Evolutionary conservation across 768 basidiomycete genomes (phyloP).

Genomic region (Suillus subluteus): DNA sequence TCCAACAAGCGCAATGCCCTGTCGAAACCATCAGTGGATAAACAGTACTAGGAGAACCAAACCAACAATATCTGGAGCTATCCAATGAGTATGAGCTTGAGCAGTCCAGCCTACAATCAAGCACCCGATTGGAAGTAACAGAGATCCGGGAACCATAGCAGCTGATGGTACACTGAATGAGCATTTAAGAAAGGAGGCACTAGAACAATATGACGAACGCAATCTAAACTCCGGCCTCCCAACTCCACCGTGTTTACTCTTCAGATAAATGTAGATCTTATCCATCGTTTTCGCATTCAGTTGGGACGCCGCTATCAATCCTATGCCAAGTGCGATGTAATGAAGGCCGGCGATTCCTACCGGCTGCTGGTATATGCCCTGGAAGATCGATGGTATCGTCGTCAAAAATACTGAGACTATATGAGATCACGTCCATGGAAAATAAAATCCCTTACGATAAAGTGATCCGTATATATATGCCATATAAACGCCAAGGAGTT

Average conservation of each 20-base stretch:
- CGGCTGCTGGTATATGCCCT: slow-evolving; percentile 52
- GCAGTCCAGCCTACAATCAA: slow-evolving; percentile 75
- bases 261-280: slow-evolving; percentile 52
- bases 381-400: slow-evolving; percentile 63
- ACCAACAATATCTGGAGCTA: slow-evolving; percentile 67
- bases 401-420: slow-evolving; percentile 62
- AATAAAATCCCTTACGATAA: slow-evolving; percentile 46
- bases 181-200: not conserved
- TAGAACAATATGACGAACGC: slow-evolving; percentile 34
- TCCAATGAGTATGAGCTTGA: slow-evolving; percentile 63
- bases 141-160: slow-evolving; percentile 59
- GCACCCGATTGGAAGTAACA: slow-evolving; percentile 68
- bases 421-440: not conserved
- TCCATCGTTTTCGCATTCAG: slow-evolving; percentile 62
- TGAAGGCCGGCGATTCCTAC: slow-evolving; percentile 19
- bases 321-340: slow-evolving; percentile 73
- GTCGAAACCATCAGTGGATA: not conserved
- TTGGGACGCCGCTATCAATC: slow-evolving; percentile 55
- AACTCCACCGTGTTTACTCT: slow-evolving; percentile 53
- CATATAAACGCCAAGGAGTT: slow-evolving; percentile 65
- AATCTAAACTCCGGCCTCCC: slow-evolving; percentile 60
- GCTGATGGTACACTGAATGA: slow-evolving; percentile 40
- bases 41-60: not conserved
- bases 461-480: slow-evolving; percentile 68
- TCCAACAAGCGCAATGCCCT: slow-evolving; percentile 64